A percentile compares a stretch with the other conserved stretches of the same genome.
Conservation (phyloP, 306 rosid genomes). For the Medicago lupulina region DNA sequence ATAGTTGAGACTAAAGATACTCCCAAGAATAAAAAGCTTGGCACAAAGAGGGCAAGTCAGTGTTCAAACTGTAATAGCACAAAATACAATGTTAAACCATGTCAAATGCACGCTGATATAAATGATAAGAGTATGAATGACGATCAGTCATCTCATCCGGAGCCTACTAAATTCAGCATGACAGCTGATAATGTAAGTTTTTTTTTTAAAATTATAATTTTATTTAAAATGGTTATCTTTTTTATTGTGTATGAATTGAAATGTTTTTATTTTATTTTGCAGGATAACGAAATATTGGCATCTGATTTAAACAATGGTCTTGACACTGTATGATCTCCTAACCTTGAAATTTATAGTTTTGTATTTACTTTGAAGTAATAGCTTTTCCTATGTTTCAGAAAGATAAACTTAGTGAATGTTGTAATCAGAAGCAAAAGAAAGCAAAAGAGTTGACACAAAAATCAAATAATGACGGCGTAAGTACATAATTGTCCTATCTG, state of each 20-base stretch:
- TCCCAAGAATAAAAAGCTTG: background rate
- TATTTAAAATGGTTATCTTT: too few relatives aligned
- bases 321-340: background rate
- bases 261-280: background rate
- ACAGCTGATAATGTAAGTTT: background rate
- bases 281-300: background rate
- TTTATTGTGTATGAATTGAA: background rate
- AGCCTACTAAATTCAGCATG: background rate
- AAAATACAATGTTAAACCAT: background rate
- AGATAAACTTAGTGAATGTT: background rate
- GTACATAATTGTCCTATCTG: background rate
- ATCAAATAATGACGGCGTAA: background rate
- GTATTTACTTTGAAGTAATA: background rate
- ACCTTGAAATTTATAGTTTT: background rate
- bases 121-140: background rate
- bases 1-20: background rate
- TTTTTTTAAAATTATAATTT: too few relatives aligned
- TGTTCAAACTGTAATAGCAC: background rate
- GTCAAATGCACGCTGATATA: background rate
- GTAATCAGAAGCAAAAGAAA: background rate
- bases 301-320: background rate
- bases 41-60: background rate
- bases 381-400: background rate
- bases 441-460: background rate
- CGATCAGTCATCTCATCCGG: background rate